Evolutionary conservation across 768 basidiomycete species (phyloP), one percentile per base, ranked within the genome.

Genomic region (Antrodiella citrinella): DNA sequence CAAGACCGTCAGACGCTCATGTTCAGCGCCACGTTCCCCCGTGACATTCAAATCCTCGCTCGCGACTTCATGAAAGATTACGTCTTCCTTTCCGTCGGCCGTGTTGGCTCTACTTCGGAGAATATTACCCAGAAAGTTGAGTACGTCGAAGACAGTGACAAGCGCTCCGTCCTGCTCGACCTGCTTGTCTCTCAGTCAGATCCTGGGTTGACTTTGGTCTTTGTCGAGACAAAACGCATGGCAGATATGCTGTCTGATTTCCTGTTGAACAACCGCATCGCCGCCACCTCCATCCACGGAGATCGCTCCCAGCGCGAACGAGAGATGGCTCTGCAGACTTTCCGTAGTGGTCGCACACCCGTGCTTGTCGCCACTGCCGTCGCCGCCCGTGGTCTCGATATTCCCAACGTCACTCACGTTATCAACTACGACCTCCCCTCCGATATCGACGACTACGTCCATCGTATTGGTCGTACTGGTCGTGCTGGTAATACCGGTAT

Each of bases 181-280:
- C 82, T 99, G 53, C 81, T 99, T 48, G 81, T 81, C 40, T 88
- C 91, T 26, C 84, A 92, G 56, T 69, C 72, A 50, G 74, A 78
- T 53, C 74, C 15, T 24, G 92, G 92, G 26, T 74, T 98, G 23
- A 92, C 93, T 15, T 82, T 99, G 47, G 84, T 99, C 60, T 99
- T 99, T 67, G 95, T 98, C 54, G 96, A 99, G 78, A 99, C 96
- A 50, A 99, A 99, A 74, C 82, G 95, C 56, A 98, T 97, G 93
- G 96, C 96, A 24, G 96, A 99, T 61, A 89, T 88, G 82, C 78
- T 99, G 11, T 96, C 92, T 62, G 96, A 96, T 64, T 99, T 94
- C 78, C 75, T 99, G 59, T 82, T 90, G 71, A 64, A 69, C 50
- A 85, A 91, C 69, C 70, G 78, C 61, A 79, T 96, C 54, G 83